Evolutionary conservation across 2,329 filamentous ascomycete species (phyloP).

Genomic region (Botryotinia calthae): DNA sequence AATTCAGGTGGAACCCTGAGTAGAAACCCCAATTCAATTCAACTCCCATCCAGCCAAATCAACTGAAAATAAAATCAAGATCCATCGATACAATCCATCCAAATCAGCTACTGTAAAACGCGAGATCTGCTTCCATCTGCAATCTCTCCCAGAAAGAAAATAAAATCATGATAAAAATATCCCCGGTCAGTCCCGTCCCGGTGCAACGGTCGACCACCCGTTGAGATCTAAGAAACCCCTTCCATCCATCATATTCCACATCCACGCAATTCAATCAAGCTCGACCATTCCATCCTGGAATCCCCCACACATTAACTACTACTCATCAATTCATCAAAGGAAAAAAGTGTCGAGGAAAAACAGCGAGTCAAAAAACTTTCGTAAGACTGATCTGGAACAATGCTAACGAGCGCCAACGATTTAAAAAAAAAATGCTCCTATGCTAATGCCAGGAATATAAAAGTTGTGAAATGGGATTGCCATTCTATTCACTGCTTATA

Average conservation of each 20-base stretch:
- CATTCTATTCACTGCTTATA: neutral
- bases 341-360: neutral
- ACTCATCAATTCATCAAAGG: constrained; percentile 11
- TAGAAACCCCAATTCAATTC: neutral
- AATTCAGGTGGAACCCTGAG: neutral
- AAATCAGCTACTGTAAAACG: constrained; percentile 9
- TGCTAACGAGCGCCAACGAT: neutral
- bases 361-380: neutral
- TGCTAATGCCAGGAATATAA: neutral
- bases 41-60: constrained; percentile 11
- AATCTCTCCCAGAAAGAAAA: constrained; percentile 9
- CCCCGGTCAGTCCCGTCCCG: constrained; percentile 12
- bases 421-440: constrained; percentile 11
- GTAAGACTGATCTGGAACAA: neutral
- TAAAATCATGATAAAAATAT: constrained; percentile 10
- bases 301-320: constrained; percentile 1
- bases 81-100: constrained; percentile 6
- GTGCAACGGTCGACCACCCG: constrained; percentile 11
- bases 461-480: neutral
- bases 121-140: constrained; percentile 11
- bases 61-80: neutral
- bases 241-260: neutral
- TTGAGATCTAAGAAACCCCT: constrained; percentile 10
- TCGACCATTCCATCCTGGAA: neutral
- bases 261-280: neutral